Conservation (phyloP, 345 rosid species). For the Rhodamnia argentea region DNA sequence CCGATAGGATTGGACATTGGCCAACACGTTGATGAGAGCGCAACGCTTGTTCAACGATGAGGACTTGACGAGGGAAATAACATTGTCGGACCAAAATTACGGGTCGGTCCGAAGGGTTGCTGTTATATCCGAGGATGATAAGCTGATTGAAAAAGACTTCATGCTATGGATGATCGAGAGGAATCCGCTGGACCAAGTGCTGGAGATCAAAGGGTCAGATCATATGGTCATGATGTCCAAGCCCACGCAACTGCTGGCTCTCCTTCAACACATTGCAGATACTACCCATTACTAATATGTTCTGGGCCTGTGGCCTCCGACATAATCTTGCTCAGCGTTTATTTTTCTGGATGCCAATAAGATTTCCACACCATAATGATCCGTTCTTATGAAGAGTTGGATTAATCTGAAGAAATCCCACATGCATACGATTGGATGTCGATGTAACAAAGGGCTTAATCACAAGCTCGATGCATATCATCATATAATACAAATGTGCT, state of each 20-base stretch:
- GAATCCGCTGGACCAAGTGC: slow-evolving; percentile 39
- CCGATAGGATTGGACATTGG: slow-evolving; percentile 32
- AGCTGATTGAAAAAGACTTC: slow-evolving; percentile 7
- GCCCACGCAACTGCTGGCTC: slow-evolving; percentile 12
- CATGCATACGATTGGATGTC: neutral
- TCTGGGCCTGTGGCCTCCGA: neutral
- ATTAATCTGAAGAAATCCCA: neutral
- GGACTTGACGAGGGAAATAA: slow-evolving; percentile 25
- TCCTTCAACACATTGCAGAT: slow-evolving; percentile 14
- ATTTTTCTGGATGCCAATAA: neutral
- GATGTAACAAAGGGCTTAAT: neutral
- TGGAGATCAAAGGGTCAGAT: slow-evolving; percentile 33
- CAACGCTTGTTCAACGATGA: slow-evolving; percentile 16
- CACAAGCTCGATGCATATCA: neutral
- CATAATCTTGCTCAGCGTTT: neutral
- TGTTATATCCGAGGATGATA: slow-evolving; percentile 27
- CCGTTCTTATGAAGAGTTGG: neutral
- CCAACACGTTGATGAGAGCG: slow-evolving; percentile 27
- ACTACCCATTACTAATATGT: neutral
- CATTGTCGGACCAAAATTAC: slow-evolving; percentile 17
- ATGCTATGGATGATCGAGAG: slow-evolving; percentile 25
- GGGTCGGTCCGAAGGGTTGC: slow-evolving; percentile 35
- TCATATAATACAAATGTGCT: neutral
- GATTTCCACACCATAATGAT: neutral
- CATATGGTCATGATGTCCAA: slow-evolving; percentile 52